Base-by-base conservation (phyloP, 2,329 filamentous ascomycete species). In the Fusarium setosum region DNA sequence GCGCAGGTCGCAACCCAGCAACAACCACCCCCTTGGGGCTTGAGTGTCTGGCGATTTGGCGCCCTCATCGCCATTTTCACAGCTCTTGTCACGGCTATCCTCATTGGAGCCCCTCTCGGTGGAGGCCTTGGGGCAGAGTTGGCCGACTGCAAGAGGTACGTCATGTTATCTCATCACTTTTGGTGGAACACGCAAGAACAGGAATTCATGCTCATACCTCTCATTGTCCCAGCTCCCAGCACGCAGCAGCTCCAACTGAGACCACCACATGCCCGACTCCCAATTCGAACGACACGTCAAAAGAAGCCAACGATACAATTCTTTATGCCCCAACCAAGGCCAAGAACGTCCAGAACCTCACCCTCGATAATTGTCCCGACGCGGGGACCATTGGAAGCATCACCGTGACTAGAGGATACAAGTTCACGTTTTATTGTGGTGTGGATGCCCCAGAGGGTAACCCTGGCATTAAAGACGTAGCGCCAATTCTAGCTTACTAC, bases 401-500 rank as follows among this genome's bases (percentile, higher is more conserved):
- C 11, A 13, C 31, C 12, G 13, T 15, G 11, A 15, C 12, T 34
- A n/a, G n/a, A n/a, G 31, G 31, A 13, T 34, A 13, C 13, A 2
- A 2, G 12, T 34, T 34, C 11, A 15, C 11, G 6, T 34, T 13
- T 12, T 34, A n/a, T 9, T 34, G 31, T 34, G 31, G 31, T 12
- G 13, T 34, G 31, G 31, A 34, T 34, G 31, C 13, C 13, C 31
- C 31, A 12, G 31, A 6, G 11, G 11, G 12, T 12, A 6, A 34
- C 31, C 12, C 12, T 12, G 13, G 15, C 3, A 34, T 34, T 15
- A 62, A 62, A 2, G 57, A 62, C 45, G 34, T 62, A 1, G 57
- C 32, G 12, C 12, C 42, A 2, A 5, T 62, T 2, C 37, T 62
- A 9, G 57, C 56, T 2, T 62, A 62, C 11, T 61, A 42, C 3